Conservation (phyloP, 495 filamentous ascomycete genomes). For the Pyrenula massariospora region DNA sequence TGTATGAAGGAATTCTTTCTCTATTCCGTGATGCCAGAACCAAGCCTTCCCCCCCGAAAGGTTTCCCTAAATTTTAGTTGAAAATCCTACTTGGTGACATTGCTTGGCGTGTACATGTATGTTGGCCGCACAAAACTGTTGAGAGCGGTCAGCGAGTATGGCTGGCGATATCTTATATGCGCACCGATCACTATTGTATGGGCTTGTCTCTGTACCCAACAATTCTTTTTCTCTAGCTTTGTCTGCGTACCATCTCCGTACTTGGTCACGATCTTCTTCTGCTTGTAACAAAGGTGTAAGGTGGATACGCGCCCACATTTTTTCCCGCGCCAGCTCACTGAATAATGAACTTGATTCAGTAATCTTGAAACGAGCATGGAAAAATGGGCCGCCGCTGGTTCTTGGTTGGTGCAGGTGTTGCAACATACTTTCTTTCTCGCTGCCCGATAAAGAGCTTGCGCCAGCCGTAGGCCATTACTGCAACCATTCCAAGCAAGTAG, state of each 20-base stretch:
- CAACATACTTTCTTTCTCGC: slow-evolving; percentile 72
- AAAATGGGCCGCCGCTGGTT: neutral
- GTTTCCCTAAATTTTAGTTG: too few species aligned
- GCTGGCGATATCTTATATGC: slow-evolving; percentile 14
- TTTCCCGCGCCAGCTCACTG: slow-evolving; percentile 89
- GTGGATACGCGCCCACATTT: slow-evolving; percentile 93
- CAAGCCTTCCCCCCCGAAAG: too few species aligned
- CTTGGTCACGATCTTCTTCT: slow-evolving; percentile 90
- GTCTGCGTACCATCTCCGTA: slow-evolving; percentile 72
- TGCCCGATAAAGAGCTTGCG: slow-evolving; percentile 69
- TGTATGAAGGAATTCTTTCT: too few species aligned
- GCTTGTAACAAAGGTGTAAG: slow-evolving; percentile 87
- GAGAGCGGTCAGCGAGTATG: slow-evolving; percentile 3
- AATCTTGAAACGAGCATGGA: neutral
- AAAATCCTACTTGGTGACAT: slow-evolving; percentile 28
- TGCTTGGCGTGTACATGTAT: slow-evolving; percentile 30
- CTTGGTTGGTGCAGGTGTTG: neutral
- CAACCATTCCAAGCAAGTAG: slow-evolving; percentile 62
- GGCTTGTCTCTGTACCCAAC: slow-evolving; percentile 61
- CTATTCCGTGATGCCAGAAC: too few species aligned
- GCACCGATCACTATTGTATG: slow-evolving; percentile 84
- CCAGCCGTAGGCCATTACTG: slow-evolving; percentile 78
- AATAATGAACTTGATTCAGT: slow-evolving; percentile 1
- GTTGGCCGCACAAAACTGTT: slow-evolving; percentile 35
- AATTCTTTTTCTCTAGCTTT: slow-evolving; percentile 83